These are phyloP conservation scores for Bipolaris oryzae DNA, from an alignment of 2,329 filamentous ascomycete species.

Conservation along the genomic window DNA sequence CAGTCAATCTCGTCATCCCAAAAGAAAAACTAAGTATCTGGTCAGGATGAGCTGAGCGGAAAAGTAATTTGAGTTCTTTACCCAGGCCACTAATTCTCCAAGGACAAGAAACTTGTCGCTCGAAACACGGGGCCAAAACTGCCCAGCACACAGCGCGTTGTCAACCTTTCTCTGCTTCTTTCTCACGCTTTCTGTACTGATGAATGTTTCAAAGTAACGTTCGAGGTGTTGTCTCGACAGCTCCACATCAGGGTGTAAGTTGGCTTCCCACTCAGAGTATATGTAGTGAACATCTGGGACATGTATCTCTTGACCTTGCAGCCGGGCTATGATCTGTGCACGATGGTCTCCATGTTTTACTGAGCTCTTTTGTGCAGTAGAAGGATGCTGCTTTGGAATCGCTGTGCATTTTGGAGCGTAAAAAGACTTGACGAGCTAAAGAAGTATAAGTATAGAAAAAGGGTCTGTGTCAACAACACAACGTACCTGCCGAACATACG, in stretches of 20 bases:
- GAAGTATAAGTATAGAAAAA: not conserved
- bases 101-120: conserved; percentile 7
- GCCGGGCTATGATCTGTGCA: conserved; percentile 3
- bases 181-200: conserved; percentile 9
- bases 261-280: conserved; percentile 10
- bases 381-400: not conserved
- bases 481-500: conserved; percentile 4
- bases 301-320: conserved; percentile 11
- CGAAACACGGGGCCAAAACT: conserved; percentile 13
- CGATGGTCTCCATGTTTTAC: conserved; percentile 3
- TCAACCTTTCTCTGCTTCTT: conserved; percentile 13
- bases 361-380: not conserved
- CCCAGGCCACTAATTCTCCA: conserved; percentile 14
- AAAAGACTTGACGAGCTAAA: conserved; percentile 1
- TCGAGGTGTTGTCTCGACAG: conserved; percentile 8
- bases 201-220: conserved; percentile 6
- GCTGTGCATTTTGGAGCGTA: not conserved
- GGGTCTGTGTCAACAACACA: not conserved
- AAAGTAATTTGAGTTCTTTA: not conserved
- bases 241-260: conserved; percentile 6
- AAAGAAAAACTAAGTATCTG: conserved; percentile 10
- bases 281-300: conserved; percentile 12
- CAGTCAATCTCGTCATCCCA: conserved; percentile 22
- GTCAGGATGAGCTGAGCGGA: not conserved
- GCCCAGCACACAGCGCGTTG: conserved; percentile 9